Base-by-base conservation (phyloP, 768 basidiomycete species). In the Hygrophoropsis aurantiaca region DNA sequence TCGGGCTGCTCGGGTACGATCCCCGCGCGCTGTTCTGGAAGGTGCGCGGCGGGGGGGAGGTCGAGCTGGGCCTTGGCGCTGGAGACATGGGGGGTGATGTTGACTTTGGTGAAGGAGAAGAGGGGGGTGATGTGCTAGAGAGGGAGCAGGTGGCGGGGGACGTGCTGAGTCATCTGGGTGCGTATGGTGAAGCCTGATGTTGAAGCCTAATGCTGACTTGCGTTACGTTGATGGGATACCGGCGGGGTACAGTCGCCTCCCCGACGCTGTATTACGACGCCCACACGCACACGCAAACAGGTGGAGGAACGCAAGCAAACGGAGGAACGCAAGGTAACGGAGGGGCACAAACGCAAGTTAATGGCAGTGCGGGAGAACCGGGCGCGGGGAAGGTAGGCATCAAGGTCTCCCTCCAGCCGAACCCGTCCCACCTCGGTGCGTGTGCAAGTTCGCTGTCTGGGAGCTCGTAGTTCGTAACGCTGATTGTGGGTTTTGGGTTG, bases 141-240 rank as follows among this genome's bases (percentile, higher is more conserved):
- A n/a, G n/a, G n/a, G n/a, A n/a, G n/a, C n/a, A n/a, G 7, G 83
- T 78, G 3, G 80, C 82, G 19, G 94, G 91, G 10, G 94, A 95
- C 58, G 93, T 95, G 2, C 74, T 95, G 48, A 91, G 88, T 58
- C 94, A 95, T 68, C 70, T 95, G 25, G 72, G 85, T 87, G 38
- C 5, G 73, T 64, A 13, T 53, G 47, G 49, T 50, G 36, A n/a
- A n/a, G 49, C 11, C 16, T 34, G 20, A 25, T 11, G 3, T 51
- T 32, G 33, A n/a, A 27, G 25, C 33, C 40, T n/a, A n/a, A n/a
- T n/a, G n/a, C n/a, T n/a, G n/a, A n/a, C n/a, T n/a, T n/a, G n/a
- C 39, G 34, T 4, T 21, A 24, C 26, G 23, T 37, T 16, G 21
- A 26, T 20, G 2, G 18, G 33, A 30, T 23, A 11, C 27, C 27